phyloP scores from a whole-genome alignment of 208 protist genomes.

The Entamoeba histolytica region DNA sequence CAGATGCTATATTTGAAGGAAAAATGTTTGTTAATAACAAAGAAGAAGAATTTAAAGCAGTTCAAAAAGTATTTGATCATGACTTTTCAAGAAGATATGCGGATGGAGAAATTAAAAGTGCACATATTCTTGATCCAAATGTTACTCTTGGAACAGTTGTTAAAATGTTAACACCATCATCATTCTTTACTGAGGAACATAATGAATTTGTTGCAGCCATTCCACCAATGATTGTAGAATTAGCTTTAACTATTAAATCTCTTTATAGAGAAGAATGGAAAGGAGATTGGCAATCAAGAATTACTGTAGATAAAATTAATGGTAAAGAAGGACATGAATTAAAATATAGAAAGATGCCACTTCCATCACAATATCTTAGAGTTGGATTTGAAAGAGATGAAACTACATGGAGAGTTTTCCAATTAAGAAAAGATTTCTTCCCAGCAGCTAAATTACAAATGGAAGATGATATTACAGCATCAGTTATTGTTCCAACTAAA shows the following conservation, averaged over 20 bases:
- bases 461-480: conserved; percentile 33
- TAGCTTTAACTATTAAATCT: conserved; percentile 20
- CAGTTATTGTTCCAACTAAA: conserved; percentile 17
- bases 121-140: not conserved
- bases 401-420: conserved; percentile 21
- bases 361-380: conserved; percentile 19
- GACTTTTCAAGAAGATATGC: conserved; percentile 24
- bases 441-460: conserved; percentile 26
- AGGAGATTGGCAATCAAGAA: conserved; percentile 10
- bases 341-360: conserved; percentile 1
- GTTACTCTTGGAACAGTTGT: conserved; percentile 23
- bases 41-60: not conserved
- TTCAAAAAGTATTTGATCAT: conserved; percentile 15
- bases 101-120: not conserved
- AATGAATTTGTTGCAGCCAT: conserved; percentile 14
- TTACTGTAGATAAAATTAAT: conserved; percentile 29
- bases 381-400: conserved; percentile 14
- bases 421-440: conserved; percentile 29
- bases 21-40: conserved; percentile 24
- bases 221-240: conserved; percentile 1
- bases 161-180: conserved; percentile 13
- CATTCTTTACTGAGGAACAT: conserved; percentile 16
- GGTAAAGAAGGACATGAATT: conserved; percentile 22
- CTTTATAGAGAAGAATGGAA: conserved; percentile 11
- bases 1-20: conserved; percentile 21